Base-by-base conservation (phyloP, 352 stramenopile genomes). In the Phytophthora megakarya region DNA sequence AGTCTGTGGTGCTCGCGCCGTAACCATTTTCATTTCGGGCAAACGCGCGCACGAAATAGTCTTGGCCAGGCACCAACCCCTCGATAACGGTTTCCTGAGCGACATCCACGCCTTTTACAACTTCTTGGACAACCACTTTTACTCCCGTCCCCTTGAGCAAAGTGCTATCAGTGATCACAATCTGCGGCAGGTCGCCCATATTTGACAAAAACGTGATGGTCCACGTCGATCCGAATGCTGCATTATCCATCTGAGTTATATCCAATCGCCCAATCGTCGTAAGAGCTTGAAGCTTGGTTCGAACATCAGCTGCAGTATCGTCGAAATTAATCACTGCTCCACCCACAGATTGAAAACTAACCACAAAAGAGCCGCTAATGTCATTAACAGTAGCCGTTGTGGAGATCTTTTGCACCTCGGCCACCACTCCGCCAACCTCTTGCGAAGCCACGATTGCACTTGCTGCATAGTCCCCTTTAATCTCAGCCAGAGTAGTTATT, bases 171-270 rank as follows among this genome's bases (percentile, higher is more conserved):
- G 76, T 44, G 3, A 91, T 61, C 4, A 65, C 23, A n/a, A 94
- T 72, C 19, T 85, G 42, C 13, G 83, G 86, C 25, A 84, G 58
- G 22, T 92, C 80, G 1, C 86, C 86, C 3, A 78, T 70, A 54
- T 94, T 94, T 0, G 80, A 81, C 16, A 89, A 33, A 40, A 94
- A 94, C 8, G 68, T 87, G 40, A 94, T 73, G 1, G 61, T 81
- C 86, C 86, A 94, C 23, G 71, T 88, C 19, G 65, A 73, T 6
- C 86, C 86, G 33, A 78, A 88, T 15, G 67, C 26, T 1, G 46
- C 48, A 52, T 89, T 89, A 3, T 53, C 45, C 1, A 38, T 60
- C 7, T 72, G 76, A 15, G 77, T 86, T 23, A 94, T 78, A 39
- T 89, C 89, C 22, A 92, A 26, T 3, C 72, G 72, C 3, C 86